Evolutionary conservation across 2,329 filamentous ascomycete species (phyloP), one percentile per base, ranked within the genome.

Genomic region (Hymenoscyphus infarciens): DNA sequence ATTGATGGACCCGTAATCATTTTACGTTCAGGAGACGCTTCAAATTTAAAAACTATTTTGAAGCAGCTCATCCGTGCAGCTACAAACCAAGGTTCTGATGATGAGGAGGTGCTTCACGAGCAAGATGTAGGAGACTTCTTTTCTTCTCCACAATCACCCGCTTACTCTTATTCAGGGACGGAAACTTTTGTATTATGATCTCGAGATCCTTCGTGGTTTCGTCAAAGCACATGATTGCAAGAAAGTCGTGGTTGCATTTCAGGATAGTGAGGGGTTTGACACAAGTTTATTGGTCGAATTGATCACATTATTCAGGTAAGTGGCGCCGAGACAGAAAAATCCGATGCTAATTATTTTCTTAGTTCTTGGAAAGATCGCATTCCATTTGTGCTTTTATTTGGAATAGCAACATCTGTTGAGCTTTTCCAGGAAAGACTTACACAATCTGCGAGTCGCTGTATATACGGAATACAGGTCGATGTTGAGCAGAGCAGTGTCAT

Each of bases 191-290:
- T 88, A 91, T 69, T 95, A 94, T 73, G 91, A 95, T 71, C 81
- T 95, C 16, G 87, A 90, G 69, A 85, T 89, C 27, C 75, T 95
- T 33, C 78, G 87, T 64, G 81, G 83, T 29, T 87, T 83, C 74
- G 79, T 87, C 15, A 80, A 79, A 63, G 77, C 80, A 8, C 81
- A 82, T 42, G 74, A 76, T 27, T 82, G 81, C 33, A 76, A 82
- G 49, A 85, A 86, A 68, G 82, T 94, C 10, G 82, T 91, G 59
- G 79, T 96, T 57, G 86, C 88, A 0, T 86, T 95, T 63, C 88
- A 92, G 73, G 91, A 95, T 71, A 92, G 89, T 66, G 91, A 95
- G 75, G 90, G 88, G 0, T 93, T 95, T 71, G 90, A 93, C 69
- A 85, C 85, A 56, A 78, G 78, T 33, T 75, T 95, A n/a, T 77